Base-by-base conservation (phyloP, 257 asterid genomes). In the Sherardia arvensis region DNA sequence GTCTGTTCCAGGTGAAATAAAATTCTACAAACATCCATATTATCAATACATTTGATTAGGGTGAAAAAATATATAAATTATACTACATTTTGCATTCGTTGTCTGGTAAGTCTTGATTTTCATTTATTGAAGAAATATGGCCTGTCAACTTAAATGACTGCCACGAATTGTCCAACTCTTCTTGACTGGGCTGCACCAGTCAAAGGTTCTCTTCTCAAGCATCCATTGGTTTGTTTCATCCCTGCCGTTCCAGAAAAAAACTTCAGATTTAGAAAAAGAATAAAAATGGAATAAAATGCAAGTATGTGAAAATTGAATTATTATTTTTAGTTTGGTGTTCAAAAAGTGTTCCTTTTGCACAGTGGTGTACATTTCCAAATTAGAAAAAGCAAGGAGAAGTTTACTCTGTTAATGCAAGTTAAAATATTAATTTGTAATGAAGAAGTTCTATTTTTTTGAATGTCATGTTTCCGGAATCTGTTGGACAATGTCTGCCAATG, bases 1-100 rank as follows among this genome's bases (percentile, higher is more conserved):
- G 77, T 89, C 96, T 69, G 72, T 92, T 32, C 88, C 97, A 45
- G 99, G 99, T 87, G 75, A 69, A 75, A 40, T 70, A 73, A 28
- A 74, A 22, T 49, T 60, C 18, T 30, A 59, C 66, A 57, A 63
- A 57, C 21, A 36, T 57, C 3, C 21, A 51, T 61, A 33, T 34
- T 36, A 32, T 9, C 15, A 51, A 18, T 21, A 0, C 40, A 36
- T 49, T 59, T 56, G 11, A 25, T 33, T 59, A 26, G 29, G 20
- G 10, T 48, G 28, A 27, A 12, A 8, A 47, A 30, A 4, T 36
- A 67, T 47, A n/a, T 22, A 3, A 7, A 25, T 38, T 14, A 3
- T 7, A 8, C 34, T 15, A 38, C 1, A 43, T 43, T 43, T 43
- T 23, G 4, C 7, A 2, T 23, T 48, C 40, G 49, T 59, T 32